phyloP scores from a whole-genome alignment of 805 yeast genomes.

The Candida jianshihensis region DNA sequence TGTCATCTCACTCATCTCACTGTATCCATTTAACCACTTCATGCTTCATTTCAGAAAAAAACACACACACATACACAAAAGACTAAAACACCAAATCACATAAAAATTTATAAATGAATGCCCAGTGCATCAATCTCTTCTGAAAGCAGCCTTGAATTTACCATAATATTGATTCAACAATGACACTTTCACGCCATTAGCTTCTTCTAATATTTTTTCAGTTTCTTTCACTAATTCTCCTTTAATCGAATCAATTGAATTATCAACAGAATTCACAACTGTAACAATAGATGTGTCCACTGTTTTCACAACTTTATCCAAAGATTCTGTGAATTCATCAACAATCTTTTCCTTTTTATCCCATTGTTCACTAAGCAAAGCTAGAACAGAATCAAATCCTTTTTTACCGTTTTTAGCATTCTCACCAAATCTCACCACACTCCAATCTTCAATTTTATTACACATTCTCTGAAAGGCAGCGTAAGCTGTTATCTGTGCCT shows the following conservation, averaged over 20 bases:
- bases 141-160: slow-evolving; percentile 19
- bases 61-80: too few species aligned
- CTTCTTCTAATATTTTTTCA: slow-evolving; percentile 19
- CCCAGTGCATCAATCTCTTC: slow-evolving; percentile 5
- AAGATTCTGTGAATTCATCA: slow-evolving; percentile 17
- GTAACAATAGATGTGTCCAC: slow-evolving; percentile 24
- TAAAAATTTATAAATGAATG: too few species aligned
- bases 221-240: slow-evolving; percentile 42
- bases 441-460: slow-evolving; percentile 87
- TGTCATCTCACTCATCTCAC: too few species aligned
- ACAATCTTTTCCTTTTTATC: slow-evolving; percentile 23
- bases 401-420: slow-evolving; percentile 76
- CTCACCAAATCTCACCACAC: slow-evolving; percentile 79
- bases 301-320: slow-evolving; percentile 24
- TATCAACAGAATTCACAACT: slow-evolving; percentile 26
- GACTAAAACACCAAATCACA: too few species aligned
- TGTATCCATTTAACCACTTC: too few species aligned
- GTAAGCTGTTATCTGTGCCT: slow-evolving; percentile 85
- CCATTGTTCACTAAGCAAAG: slow-evolving; percentile 36
- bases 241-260: slow-evolving; percentile 38
- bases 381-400: slow-evolving; percentile 80
- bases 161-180: slow-evolving; percentile 17
- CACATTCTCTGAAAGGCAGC: slow-evolving; percentile 64
- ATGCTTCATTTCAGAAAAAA: too few species aligned
- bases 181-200: slow-evolving; percentile 19